Evolutionary conservation across 768 basidiomycete genomes (phyloP), one percentile per base, ranked within the genome.

Genomic region (Amanita rubescens): DNA sequence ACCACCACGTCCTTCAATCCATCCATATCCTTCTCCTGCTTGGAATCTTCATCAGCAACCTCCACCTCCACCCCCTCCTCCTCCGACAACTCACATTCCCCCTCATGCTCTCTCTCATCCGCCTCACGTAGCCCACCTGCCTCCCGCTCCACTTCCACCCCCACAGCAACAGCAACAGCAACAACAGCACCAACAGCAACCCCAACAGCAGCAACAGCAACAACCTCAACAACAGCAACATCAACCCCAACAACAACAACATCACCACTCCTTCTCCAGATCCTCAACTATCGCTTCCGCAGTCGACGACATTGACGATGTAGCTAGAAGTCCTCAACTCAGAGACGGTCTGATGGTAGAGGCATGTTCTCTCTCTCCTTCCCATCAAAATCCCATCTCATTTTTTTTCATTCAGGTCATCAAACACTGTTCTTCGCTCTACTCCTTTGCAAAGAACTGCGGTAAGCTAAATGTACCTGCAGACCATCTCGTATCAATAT

Each of bases 381-480:
- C 48, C 43, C 47, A 53, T 32, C 19, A 25, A 20, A 38, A 55
- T 60, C 10, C 44, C 10, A 24, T 60, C 54, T 53, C 38, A 50
- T 45, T 24, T 30, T 27, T 45, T 52, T 54, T n/a, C 25, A n/a
- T n/a, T n/a, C 59, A 85, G 83, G 81, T 86, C 43, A 64, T 79
- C 51, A 72, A 78, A 55, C 82, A 84, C 59, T 90, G 87, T 55
- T 71, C 69, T 37, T 69, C 73, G 37, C 59, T 90, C 47, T 83
- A 83, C 61, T 52, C 71, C 11, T 90, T 90, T 62, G 85, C 87
- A 9, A 76, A 69, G 48, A 80, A 76, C 60, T 89, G 84, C 66
- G 82, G 87, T 87, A 55, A 53, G 75, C 67, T 41, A n/a, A 33
- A 22, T 49, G 22, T 58, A 20, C n/a, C 45, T 22, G 49, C n/a